Evolutionary conservation across 2,329 filamentous ascomycete species (phyloP), one percentile per base, ranked within the genome.

Genomic region (Pyricularia sp.): DNA sequence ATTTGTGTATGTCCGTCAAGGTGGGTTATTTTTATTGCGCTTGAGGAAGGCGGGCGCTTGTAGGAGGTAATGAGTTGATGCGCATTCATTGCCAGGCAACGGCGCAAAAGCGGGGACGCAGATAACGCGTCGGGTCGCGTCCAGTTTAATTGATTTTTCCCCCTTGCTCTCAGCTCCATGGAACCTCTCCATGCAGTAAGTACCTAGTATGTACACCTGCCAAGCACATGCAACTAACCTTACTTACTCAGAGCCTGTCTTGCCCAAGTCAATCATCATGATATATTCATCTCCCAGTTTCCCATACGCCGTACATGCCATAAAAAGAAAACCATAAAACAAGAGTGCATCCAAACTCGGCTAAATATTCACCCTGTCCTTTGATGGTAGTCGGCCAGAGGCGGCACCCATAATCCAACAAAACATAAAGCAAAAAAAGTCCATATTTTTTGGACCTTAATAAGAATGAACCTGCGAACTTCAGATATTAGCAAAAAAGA

Each of bases 41-140:
- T 61, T 12, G 23, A 11, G 14, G 23, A 12, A 61, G 11, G 58
- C 23, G 58, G 58, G 58, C 58, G 58, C 58, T 23, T 61, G 58
- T 25, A 61, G n/a, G n/a, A n/a, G 55, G 55, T 1, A 59, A 25
- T 59, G 55, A 59, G n/a, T 61, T 61, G n/a, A 26, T 61, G n/a
- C 14, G 58, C 23, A 61, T 26, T 61, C 58, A 61, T 61, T 61
- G 58, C 58, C 58, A 61, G 42, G 58, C 58, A 61, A 61, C 58
- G n/a, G 10, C 50, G 42, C 7, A 59, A 28, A 33, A 28, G 59
- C 11, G 23, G 58, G 17, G 50, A 58, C 17, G 42, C 36, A 17
- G 25, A 36, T 14, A 30, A 72, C 72, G 72, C 72, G 72, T 72
- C 69, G n/a, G 9, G 66, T 70, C 72, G 72, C 72, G 72, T 71